A percentile compares a stretch with the other conserved stretches of the same genome.
Evolutionary conservation across 441 rosid species (phyloP).

Genomic region (Breynia disticha): DNA sequence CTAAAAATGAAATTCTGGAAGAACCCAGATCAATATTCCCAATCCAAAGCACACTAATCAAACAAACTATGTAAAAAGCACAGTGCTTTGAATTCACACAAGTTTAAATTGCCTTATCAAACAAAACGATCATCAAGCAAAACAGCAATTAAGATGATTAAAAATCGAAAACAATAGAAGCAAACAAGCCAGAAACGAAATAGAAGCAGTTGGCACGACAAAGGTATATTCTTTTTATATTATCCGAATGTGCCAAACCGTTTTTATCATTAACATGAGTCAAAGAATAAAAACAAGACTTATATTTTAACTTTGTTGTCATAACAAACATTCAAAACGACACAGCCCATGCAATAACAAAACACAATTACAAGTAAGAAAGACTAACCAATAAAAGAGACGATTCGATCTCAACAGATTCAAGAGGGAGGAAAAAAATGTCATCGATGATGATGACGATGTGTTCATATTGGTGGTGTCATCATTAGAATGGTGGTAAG

Average conservation of each 20-base stretch:
- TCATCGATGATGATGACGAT: too few species aligned
- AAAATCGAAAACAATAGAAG: slow-evolving; percentile 7
- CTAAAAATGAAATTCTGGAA: slow-evolving; percentile 2
- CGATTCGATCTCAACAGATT: slow-evolving; percentile 16
- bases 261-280: slow-evolving; percentile 3
- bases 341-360: background rate
- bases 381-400: slow-evolving; percentile 7
- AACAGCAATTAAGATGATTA: too few species aligned
- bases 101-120: background rate
- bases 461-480: too few species aligned
- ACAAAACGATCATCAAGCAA: too few species aligned
- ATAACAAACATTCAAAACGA: background rate
- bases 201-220: slow-evolving; percentile 16
- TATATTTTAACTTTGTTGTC: background rate
- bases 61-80: background rate
- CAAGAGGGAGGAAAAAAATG: background rate
- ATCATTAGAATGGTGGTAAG: background rate
- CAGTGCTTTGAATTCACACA: slow-evolving; percentile 4
- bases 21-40: slow-evolving; percentile 7
- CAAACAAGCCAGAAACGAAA: slow-evolving; percentile 11
- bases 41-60: slow-evolving; percentile 6
- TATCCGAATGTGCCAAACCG: slow-evolving; percentile 30
- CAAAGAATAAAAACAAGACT: background rate
- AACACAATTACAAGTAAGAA: background rate
- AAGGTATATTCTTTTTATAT: slow-evolving; percentile 40